Percentiles rank a stretch among this genome's conserved stretches.
phyloP scores from a whole-genome alignment of 257 asterid genomes.

The Phtheirospermum japonicum region DNA sequence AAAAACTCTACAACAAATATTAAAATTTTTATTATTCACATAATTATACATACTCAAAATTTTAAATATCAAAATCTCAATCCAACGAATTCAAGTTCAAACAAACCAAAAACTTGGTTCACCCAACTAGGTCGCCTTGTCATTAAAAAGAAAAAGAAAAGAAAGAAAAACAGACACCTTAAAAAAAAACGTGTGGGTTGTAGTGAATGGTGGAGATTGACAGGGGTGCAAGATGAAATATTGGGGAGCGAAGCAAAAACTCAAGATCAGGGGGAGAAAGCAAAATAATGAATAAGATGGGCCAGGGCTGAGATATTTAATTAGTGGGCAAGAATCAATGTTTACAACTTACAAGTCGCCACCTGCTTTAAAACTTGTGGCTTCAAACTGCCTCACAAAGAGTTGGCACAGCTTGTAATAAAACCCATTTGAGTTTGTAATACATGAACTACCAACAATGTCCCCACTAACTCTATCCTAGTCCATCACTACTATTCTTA shows the following conservation, averaged over 20 bases:
- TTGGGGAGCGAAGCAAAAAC: not conserved
- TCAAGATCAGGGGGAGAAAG: slow-evolving; percentile 5
- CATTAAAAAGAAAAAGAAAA: no score
- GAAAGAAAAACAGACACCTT: not conserved
- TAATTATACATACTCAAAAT: no score
- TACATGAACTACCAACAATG: no score
- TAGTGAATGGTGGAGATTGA: slow-evolving; percentile 5
- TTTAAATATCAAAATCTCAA: no score
- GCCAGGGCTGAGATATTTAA: slow-evolving; percentile 37
- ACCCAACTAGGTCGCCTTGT: no score
- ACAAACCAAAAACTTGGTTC: no score
- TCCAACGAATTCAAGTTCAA: no score
- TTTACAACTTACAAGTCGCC: no score
- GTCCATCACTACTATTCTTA: slow-evolving; percentile 22
- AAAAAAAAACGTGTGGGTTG: slow-evolving; percentile 5
- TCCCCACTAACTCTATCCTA: slow-evolving; percentile 13
- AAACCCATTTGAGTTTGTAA: no score
- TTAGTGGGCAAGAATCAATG: slow-evolving; percentile 40
- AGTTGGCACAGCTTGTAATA: slow-evolving; percentile 24
- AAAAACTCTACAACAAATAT: no score
- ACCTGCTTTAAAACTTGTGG: slow-evolving; percentile 43
- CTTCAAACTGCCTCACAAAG: slow-evolving; percentile 25
- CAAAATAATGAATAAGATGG: slow-evolving; percentile 23
- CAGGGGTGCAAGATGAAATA: not conserved
- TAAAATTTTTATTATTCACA: no score